These are phyloP conservation scores for Bullera alba DNA, from an alignment of 768 basidiomycete species.

Conservation along the genomic window DNA sequence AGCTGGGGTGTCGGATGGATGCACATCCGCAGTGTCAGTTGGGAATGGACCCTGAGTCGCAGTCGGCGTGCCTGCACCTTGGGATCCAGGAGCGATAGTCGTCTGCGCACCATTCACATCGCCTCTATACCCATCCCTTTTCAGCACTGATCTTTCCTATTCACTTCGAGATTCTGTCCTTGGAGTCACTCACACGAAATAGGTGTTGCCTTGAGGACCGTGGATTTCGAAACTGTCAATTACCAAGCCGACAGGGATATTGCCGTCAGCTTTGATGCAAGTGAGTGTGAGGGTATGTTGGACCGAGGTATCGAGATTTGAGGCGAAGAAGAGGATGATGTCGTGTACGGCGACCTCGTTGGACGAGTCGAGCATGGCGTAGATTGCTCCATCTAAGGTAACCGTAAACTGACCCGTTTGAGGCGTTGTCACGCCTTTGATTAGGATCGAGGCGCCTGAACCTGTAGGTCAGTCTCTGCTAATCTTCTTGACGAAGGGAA, in stretches of 20 bases:
- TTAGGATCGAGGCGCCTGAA: slow-evolving; percentile 22
- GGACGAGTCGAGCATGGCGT: slow-evolving; percentile 4
- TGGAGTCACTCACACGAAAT: slow-evolving; percentile 27
- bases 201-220: slow-evolving; percentile 20
- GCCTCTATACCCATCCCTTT: too few relatives aligned
- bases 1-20: too few relatives aligned
- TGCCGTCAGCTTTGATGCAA: not conserved
- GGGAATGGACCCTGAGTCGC: too few relatives aligned
- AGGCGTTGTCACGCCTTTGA: slow-evolving; percentile 21
- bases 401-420: slow-evolving; percentile 12
- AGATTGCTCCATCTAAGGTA: slow-evolving; percentile 9
- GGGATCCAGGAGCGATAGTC: too few relatives aligned
- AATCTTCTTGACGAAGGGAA: not conserved
- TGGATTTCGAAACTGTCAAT: slow-evolving; percentile 19
- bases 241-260: slow-evolving; percentile 11
- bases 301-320: slow-evolving; percentile 21
- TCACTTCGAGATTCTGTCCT: too few relatives aligned
- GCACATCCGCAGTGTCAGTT: too few relatives aligned
- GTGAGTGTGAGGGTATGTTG: slow-evolving; percentile 13
- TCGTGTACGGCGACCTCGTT: slow-evolving; percentile 19
- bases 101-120: too few relatives aligned
- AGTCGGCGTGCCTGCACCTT: too few relatives aligned
- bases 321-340: slow-evolving; percentile 21
- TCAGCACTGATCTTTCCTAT: too few relatives aligned
- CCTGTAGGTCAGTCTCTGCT: not conserved